A percentile compares a stretch with the other conserved stretches of the same genome.
Evolutionary conservation across 202 grass and related monocot species (phyloP).

Genomic region (Digitaria exilis): DNA sequence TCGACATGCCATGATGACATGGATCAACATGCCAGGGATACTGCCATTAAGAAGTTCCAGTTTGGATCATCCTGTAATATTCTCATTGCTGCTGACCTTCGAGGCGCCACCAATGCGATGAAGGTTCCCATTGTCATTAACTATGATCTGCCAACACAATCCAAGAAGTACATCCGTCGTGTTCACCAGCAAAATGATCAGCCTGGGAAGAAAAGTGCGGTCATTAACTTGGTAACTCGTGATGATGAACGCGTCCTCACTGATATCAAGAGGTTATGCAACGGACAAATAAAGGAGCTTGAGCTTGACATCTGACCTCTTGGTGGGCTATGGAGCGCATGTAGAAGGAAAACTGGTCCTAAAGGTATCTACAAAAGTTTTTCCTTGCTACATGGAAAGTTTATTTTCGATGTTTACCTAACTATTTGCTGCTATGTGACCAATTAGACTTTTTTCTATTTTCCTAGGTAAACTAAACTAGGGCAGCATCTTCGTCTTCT

Average conservation of each 20-base stretch:
- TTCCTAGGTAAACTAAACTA: not conserved
- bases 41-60: slow-evolving; percentile 50
- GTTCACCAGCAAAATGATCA: not conserved
- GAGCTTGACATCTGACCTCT: not conserved
- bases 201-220: not conserved
- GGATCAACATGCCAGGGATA: slow-evolving; percentile 56
- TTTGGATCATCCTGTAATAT: slow-evolving; percentile 53
- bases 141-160: slow-evolving; percentile 68
- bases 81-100: slow-evolving; percentile 53
- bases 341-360: slow-evolving; percentile 8
- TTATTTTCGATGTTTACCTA: too few relatives aligned
- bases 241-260: not conserved
- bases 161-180: slow-evolving; percentile 10
- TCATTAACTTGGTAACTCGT: slow-evolving; percentile 20
- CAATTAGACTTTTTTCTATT: not conserved
- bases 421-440: not conserved
- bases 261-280: slow-evolving; percentile 32
- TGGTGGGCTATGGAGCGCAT: not conserved
- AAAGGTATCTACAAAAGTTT: not conserved
- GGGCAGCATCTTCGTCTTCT: not conserved
- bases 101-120: slow-evolving; percentile 34
- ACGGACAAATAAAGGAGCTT: slow-evolving; percentile 7
- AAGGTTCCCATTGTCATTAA: slow-evolving; percentile 59
- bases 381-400: too few relatives aligned
- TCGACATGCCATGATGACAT: slow-evolving; percentile 61